Percentiles rank a stretch among this genome's conserved stretches.
Evolutionary conservation across 1,284 basidiomycete species (phyloP).

Genomic region (Boletus semigastroideus): DNA sequence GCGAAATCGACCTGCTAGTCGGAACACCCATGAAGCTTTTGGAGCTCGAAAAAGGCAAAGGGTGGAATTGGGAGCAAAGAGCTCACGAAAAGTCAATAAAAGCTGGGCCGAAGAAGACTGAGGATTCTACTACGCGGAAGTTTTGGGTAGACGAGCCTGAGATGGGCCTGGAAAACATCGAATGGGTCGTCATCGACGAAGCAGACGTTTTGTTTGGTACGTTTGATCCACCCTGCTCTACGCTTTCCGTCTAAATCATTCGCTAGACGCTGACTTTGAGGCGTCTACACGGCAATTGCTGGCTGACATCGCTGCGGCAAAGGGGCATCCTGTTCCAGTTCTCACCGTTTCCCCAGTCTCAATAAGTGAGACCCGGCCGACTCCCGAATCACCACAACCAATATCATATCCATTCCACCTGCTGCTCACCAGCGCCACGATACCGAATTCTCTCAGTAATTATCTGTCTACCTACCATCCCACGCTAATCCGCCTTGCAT

Average conservation of each 20-base stretch:
- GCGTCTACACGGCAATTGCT: slow-evolving; percentile 67
- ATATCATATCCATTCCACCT: slow-evolving; percentile 72
- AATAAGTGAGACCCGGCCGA: slow-evolving; percentile 11
- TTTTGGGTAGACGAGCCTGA: slow-evolving; percentile 46
- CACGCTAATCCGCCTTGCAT: slow-evolving; percentile 65
- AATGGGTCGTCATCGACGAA: slow-evolving; percentile 88
- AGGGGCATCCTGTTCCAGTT: slow-evolving; percentile 47
- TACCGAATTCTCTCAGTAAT: slow-evolving; percentile 71
- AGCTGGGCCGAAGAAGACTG: slow-evolving; percentile 19
- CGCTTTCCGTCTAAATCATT: not conserved
- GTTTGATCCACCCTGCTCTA: slow-evolving; percentile 21
- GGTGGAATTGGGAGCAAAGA: slow-evolving; percentile 57
- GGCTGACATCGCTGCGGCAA: slow-evolving; percentile 65
- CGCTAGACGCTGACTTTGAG: slow-evolving; percentile 77
- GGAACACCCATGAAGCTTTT: slow-evolving; percentile 78
- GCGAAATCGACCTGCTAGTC: slow-evolving; percentile 70
- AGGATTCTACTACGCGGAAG: slow-evolving; percentile 23
- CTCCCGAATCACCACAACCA: slow-evolving; percentile 21
- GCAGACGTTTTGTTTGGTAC: slow-evolving; percentile 84
- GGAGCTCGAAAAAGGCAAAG: slow-evolving; percentile 64
- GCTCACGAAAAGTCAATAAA: slow-evolving; percentile 29
- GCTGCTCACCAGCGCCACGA: slow-evolving; percentile 81
- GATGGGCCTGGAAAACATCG: slow-evolving; percentile 61
- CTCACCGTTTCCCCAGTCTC: slow-evolving; percentile 22
- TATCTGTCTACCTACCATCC: slow-evolving; percentile 48